A percentile compares a stretch with the other conserved stretches of the same genome.
Conservation (phyloP, 1,284 basidiomycete genomes). For the Apiotrichum laibachii region DNA sequence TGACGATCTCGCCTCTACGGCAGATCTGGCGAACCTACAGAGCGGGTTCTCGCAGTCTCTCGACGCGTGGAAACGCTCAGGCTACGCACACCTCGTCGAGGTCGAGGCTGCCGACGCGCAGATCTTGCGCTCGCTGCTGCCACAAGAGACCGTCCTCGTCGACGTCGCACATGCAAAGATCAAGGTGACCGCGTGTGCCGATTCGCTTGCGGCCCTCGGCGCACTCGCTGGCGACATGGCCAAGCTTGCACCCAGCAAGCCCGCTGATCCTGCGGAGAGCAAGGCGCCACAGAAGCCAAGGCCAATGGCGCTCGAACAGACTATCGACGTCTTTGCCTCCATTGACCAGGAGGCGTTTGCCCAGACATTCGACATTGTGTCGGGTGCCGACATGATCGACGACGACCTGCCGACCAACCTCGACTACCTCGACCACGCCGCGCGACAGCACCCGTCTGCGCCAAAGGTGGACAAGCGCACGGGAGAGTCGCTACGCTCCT, state of each 20-base stretch:
- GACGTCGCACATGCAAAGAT: constrained; percentile 34
- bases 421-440: constrained; percentile 77
- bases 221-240: constrained; percentile 41
- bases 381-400: constrained; percentile 78
- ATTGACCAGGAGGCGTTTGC: constrained; percentile 80
- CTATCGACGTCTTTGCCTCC: constrained; percentile 59
- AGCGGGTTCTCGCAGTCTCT: constrained; percentile 29
- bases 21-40: constrained; percentile 24
- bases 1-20: constrained; percentile 58
- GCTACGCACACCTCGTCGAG: constrained; percentile 67
- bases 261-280: background rate
- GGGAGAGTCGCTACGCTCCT: constrained; percentile 52
- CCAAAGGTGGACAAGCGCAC: constrained; percentile 64
- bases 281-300: constrained; percentile 11
- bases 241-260: constrained; percentile 28
- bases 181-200: constrained; percentile 50
- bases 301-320: constrained; percentile 29
- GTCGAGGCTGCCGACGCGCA: constrained; percentile 57
- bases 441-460: constrained; percentile 18
- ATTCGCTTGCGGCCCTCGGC: constrained; percentile 47
- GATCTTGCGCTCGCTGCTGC: constrained; percentile 35
- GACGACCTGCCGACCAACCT: constrained; percentile 87
- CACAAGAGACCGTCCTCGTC: constrained; percentile 25
- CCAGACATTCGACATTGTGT: constrained; percentile 61
- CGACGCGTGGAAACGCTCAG: constrained; percentile 61